These are phyloP conservation scores for Raphanus sativus DNA, from an alignment of 345 rosid genomes.

Conservation along the genomic window DNA sequence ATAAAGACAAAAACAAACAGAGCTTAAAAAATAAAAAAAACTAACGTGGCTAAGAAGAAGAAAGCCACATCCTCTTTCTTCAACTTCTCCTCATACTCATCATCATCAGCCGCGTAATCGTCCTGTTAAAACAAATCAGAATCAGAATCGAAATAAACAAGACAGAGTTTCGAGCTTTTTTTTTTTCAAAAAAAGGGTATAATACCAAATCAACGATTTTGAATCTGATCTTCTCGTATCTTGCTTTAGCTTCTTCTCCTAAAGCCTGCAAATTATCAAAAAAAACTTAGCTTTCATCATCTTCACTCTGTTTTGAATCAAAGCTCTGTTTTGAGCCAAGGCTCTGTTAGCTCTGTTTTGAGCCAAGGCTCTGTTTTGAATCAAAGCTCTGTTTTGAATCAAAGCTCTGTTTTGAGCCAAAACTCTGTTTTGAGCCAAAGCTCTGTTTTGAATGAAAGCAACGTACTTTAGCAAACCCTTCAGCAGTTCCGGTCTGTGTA, in stretches of 20 bases:
- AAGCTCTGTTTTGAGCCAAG: too few species aligned
- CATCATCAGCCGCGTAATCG: slow-evolving; percentile 94
- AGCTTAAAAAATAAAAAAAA: background rate
- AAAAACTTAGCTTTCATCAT: background rate
- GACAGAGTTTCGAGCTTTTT: background rate
- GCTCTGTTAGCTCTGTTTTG: too few species aligned
- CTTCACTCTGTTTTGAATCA: background rate
- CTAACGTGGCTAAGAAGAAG: slow-evolving; percentile 97
- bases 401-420: too few species aligned
- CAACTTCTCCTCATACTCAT: slow-evolving; percentile 86
- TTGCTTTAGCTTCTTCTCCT: slow-evolving; percentile 82
- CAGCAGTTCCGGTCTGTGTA: slow-evolving; percentile 96
- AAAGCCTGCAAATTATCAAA: slow-evolving; percentile 41
- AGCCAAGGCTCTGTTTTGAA: background rate
- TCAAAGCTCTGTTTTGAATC: background rate
- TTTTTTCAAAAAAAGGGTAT: background rate
- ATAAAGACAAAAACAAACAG: background rate
- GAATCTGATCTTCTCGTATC: slow-evolving; percentile 78
- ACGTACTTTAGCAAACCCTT: slow-evolving; percentile 73
- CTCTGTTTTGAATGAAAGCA: background rate
- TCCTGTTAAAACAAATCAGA: slow-evolving; percentile 46
- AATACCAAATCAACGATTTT: slow-evolving; percentile 84
- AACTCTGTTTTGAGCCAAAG: too few species aligned
- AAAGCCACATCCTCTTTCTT: slow-evolving; percentile 78
- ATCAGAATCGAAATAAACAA: slow-evolving; percentile 15